A percentile compares a stretch with the other conserved stretches of the same genome.
phyloP scores from a whole-genome alignment of 768 basidiomycete species.

The Pseudohyphozyma bogoriensis region DNA sequence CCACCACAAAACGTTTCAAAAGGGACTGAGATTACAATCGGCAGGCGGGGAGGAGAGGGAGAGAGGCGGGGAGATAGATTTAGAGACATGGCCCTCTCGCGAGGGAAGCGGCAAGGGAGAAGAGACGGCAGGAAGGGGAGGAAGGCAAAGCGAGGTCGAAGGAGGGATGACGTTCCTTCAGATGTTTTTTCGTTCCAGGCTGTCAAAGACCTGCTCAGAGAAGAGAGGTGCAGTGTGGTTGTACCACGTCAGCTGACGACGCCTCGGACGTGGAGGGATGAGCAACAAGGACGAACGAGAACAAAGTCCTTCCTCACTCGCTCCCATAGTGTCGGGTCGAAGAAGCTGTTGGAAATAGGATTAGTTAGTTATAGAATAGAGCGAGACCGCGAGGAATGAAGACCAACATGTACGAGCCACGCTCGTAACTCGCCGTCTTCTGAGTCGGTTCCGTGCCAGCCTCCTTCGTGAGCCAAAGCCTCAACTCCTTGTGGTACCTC shows the following conservation, averaged over 20 bases:
- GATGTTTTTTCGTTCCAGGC: not conserved
- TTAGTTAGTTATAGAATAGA: not conserved
- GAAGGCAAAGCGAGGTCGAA: too few species aligned
- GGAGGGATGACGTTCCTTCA: too few species aligned
- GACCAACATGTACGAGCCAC: conserved; percentile 80
- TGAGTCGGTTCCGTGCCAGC: conserved; percentile 49
- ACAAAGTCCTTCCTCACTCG: conserved; percentile 28
- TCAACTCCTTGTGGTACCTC: conserved; percentile 89
- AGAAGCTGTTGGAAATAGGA: conserved; percentile 15
- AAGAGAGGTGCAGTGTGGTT: not conserved
- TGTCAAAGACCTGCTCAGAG: not conserved
- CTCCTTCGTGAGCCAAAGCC: conserved; percentile 81
- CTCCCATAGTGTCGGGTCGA: conserved; percentile 29
- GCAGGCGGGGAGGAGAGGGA: too few species aligned
- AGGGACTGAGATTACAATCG: too few species aligned
- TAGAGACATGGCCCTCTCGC: too few species aligned
- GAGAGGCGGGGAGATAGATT: too few species aligned
- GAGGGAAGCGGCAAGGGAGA: too few species aligned
- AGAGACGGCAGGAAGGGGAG: too few species aligned
- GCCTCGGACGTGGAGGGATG: too few species aligned
- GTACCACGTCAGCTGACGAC: not conserved
- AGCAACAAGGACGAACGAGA: too few species aligned
- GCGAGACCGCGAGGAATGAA: not conserved
- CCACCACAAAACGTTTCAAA: too few species aligned
- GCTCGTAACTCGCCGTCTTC: conserved; percentile 52